Evolutionary conservation across 2,329 filamentous ascomycete species (phyloP).

Genomic region (Geosmithia morbida): DNA sequence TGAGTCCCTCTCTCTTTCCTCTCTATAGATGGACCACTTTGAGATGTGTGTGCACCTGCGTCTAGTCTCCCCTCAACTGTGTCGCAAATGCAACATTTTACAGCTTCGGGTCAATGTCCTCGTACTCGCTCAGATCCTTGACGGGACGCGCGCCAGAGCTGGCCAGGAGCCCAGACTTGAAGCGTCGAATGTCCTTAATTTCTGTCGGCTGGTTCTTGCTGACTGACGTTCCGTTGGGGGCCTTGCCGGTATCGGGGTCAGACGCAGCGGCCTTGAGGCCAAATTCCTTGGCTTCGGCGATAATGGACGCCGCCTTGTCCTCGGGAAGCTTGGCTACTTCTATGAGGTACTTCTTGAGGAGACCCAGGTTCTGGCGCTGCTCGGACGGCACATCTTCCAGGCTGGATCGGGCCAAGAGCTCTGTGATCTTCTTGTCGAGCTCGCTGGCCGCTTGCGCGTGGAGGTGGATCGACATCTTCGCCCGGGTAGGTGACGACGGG

Average conservation of each 20-base stretch:
- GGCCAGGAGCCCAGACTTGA: constrained; percentile 61
- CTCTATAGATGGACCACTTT: background rate
- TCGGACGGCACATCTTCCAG: constrained; percentile 22
- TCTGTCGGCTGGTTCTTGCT: constrained; percentile 25
- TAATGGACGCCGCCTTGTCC: constrained; percentile 32
- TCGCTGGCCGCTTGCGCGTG: constrained; percentile 49
- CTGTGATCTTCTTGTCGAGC: constrained; percentile 28
- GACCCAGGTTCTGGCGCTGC: constrained; percentile 31
- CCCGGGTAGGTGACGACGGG: constrained; percentile 55
- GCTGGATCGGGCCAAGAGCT: constrained; percentile 20
- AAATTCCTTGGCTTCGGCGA: constrained; percentile 29
- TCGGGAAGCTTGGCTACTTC: constrained; percentile 30
- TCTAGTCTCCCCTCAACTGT: background rate
- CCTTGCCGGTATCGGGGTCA: constrained; percentile 20
- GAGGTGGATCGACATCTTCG: constrained; percentile 77
- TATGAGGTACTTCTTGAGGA: constrained; percentile 34
- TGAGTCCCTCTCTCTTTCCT: background rate
- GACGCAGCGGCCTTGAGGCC: constrained; percentile 19
- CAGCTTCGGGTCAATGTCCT: constrained; percentile 74
- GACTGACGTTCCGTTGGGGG: constrained; percentile 25
- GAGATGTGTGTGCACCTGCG: no score
- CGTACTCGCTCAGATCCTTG: constrained; percentile 67
- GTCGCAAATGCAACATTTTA: constrained; percentile 15
- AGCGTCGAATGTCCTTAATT: constrained; percentile 67
- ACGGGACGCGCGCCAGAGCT: constrained; percentile 60